phyloP scores from a whole-genome alignment of 805 yeast species.

The Schwanniomyces occidentalis region DNA sequence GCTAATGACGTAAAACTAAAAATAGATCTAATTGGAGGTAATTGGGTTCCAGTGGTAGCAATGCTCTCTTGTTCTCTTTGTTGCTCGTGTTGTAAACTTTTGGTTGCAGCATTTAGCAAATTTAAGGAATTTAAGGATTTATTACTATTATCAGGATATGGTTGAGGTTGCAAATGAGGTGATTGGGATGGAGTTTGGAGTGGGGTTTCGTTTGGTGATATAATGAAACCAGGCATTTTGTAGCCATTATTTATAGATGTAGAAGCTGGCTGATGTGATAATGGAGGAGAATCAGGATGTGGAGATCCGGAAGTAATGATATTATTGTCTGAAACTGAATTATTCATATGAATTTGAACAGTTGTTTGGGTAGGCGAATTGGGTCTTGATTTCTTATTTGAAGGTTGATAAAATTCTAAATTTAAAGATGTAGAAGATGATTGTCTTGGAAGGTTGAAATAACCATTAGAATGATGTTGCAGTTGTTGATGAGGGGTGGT shows the following conservation, averaged over 20 bases:
- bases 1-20: conserved; percentile 21
- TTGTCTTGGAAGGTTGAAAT: conserved; percentile 6
- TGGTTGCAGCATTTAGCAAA: conserved; percentile 22
- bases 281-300: conserved; percentile 10
- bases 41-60: conserved; percentile 40
- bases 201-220: conserved; percentile 49
- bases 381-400: conserved; percentile 50
- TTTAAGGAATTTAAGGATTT: conserved; percentile 17
- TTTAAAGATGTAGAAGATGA: conserved; percentile 34
- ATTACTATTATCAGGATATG: conserved; percentile 4
- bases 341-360: conserved; percentile 31
- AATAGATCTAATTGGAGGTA: conserved; percentile 44
- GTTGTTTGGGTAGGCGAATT: conserved; percentile 47
- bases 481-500: conserved; percentile 6
- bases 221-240: conserved; percentile 23
- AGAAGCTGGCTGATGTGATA: conserved; percentile 29
- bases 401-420: conserved; percentile 45
- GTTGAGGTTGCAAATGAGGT: conserved; percentile 41
- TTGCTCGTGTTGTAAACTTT: conserved; percentile 25
- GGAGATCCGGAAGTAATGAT: conserved; percentile 7
- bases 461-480: conserved; percentile 30
- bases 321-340: conserved; percentile 7
- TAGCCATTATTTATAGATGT: conserved; percentile 23
- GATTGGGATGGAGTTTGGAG: conserved; percentile 50
- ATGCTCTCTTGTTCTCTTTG: conserved; percentile 23